These are phyloP conservation scores for Fusarium beomiforme DNA, from an alignment of 2,329 filamentous ascomycete genomes.

Conservation along the genomic window DNA sequence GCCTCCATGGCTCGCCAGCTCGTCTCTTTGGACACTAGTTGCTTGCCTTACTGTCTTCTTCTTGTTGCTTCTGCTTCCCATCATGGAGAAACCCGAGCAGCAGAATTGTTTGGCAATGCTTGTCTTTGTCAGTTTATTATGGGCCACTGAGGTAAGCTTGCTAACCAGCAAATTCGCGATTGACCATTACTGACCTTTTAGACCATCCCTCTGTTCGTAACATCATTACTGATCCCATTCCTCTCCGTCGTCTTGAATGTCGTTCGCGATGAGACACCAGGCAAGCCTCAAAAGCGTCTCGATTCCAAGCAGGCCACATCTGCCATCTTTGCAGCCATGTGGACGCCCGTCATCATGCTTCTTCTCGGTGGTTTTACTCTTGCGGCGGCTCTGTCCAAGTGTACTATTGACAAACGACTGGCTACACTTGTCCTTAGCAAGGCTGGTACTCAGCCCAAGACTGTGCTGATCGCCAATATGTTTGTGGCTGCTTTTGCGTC, in stretches of 20 bases:
- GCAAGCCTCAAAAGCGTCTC: slow-evolving; percentile 71
- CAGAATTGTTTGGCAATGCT: slow-evolving; percentile 96
- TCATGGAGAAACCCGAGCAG: slow-evolving; percentile 88
- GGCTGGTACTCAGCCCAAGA: slow-evolving; percentile 88
- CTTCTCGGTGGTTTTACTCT: slow-evolving; percentile 95
- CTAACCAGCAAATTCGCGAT: background rate
- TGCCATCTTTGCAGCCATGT: slow-evolving; percentile 95
- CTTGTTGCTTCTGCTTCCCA: slow-evolving; percentile 77
- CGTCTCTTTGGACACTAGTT: slow-evolving; percentile 81
- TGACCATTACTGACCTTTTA: slow-evolving; percentile 48
- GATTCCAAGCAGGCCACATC: slow-evolving; percentile 82
- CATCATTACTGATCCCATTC: slow-evolving; percentile 92
- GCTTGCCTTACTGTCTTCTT: slow-evolving; percentile 78
- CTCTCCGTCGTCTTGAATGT: slow-evolving; percentile 88
- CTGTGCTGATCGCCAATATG: slow-evolving; percentile 97
- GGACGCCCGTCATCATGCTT: slow-evolving; percentile 99
- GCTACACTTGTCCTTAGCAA: slow-evolving; percentile 96
- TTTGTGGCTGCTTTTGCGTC: slow-evolving; percentile 97
- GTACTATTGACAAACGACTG: slow-evolving; percentile 97
- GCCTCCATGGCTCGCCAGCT: slow-evolving; percentile 85
- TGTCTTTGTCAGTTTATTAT: slow-evolving; percentile 90
- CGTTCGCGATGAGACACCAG: slow-evolving; percentile 75
- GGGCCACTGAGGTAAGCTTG: slow-evolving; percentile 86
- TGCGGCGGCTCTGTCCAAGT: slow-evolving; percentile 93
- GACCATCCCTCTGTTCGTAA: slow-evolving; percentile 97